phyloP scores from a whole-genome alignment of 2,329 filamentous ascomycete species.

The Aureobasidium sp. region DNA sequence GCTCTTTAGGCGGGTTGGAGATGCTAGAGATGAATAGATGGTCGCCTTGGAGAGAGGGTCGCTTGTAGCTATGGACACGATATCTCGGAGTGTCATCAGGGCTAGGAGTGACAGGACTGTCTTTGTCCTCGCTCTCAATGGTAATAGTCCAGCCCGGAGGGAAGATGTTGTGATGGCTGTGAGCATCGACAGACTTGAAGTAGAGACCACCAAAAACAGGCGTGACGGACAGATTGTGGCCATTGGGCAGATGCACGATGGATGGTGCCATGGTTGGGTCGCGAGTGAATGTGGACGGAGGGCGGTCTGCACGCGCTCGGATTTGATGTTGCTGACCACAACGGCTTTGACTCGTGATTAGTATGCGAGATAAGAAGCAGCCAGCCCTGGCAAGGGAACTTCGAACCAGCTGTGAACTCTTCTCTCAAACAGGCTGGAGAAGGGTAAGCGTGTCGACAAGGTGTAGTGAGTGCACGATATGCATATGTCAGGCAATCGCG shows the following conservation, averaged over 20 bases:
- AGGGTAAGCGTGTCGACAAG: background rate
- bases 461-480: background rate
- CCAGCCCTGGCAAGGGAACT: background rate
- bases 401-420: background rate
- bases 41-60: constrained; percentile 71
- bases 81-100: constrained; percentile 25
- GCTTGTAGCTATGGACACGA: constrained; percentile 58
- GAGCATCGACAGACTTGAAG: constrained; percentile 77
- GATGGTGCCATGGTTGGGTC: constrained; percentile 26
- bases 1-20: constrained; percentile 73
- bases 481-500: background rate
- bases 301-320: background rate
- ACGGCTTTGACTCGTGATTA: constrained; percentile 5
- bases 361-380: background rate
- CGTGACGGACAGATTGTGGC: constrained; percentile 71
- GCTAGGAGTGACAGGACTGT: constrained; percentile 21
- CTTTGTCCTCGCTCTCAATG: constrained; percentile 60
- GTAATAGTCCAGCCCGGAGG: constrained; percentile 88
- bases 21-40: constrained; percentile 88
- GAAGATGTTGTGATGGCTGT: constrained; percentile 60
- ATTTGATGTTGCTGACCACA: constrained; percentile 2
- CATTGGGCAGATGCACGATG: constrained; percentile 72
- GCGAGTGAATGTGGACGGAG: background rate
- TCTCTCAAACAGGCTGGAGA: background rate
- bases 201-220: constrained; percentile 87